Percentiles rank a stretch among this genome's conserved stretches.
phyloP scores from a whole-genome alignment of 495 filamentous ascomycete genomes.

The Tuber brumale region DNA sequence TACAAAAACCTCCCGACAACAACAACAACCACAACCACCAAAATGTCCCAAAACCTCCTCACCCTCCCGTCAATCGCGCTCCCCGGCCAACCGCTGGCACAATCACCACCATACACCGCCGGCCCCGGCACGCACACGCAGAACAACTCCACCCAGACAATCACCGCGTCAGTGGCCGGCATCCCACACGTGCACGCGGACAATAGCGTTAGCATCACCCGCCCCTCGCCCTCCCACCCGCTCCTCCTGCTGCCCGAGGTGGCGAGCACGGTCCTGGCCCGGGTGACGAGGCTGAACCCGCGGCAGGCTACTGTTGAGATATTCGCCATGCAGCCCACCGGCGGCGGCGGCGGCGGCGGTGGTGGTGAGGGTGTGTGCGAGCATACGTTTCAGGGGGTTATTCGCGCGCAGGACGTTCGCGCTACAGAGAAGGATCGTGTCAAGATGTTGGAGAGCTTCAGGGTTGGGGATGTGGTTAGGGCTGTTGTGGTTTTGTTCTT shows the following conservation, averaged over 20 bases:
- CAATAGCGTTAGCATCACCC: constrained; percentile 43
- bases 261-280: constrained; percentile 69
- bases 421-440: constrained; percentile 94
- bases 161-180: constrained; percentile 4
- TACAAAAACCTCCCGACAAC: background rate
- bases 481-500: constrained; percentile 59
- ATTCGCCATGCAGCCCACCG: constrained; percentile 53
- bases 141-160: background rate
- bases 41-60: constrained; percentile 18
- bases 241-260: constrained; percentile 59
- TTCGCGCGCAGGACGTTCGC: constrained; percentile 73
- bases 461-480: constrained; percentile 87
- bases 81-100: constrained; percentile 73
- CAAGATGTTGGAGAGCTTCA: constrained; percentile 81
- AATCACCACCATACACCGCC: constrained; percentile 56
- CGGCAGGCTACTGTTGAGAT: constrained; percentile 78
- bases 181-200: background rate
- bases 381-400: constrained; percentile 48
- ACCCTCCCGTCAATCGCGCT: constrained; percentile 44
- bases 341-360: constrained; percentile 29
- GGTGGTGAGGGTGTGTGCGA: constrained; percentile 44
- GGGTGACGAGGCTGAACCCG: constrained; percentile 74
- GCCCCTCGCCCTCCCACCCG: constrained; percentile 56
- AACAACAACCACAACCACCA: constrained; percentile 2
- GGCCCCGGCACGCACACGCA: constrained; percentile 59